These are phyloP conservation scores for Malania oleifera DNA, from an alignment of 164 flowering plant genomes.

Conservation along the genomic window DNA sequence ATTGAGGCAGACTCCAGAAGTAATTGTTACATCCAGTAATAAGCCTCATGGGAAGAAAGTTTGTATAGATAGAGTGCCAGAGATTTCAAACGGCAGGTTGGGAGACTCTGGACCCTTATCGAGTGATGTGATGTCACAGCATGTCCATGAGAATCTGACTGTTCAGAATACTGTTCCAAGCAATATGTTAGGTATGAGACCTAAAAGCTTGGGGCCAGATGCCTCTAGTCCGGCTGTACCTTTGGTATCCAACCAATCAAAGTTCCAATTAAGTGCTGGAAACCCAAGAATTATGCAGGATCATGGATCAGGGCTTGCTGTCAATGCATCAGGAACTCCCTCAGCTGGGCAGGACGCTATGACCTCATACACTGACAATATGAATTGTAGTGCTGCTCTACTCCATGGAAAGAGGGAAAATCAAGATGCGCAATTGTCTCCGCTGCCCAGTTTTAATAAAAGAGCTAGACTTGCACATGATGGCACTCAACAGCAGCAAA, in stretches of 20 bases:
- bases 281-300: constrained; percentile 49
- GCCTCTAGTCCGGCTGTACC: constrained; percentile 39
- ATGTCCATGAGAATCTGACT: constrained; percentile 34
- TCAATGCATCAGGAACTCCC: constrained; percentile 37
- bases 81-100: constrained; percentile 38
- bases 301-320: constrained; percentile 37
- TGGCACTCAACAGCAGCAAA: constrained; percentile 48
- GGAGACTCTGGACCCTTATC: constrained; percentile 45
- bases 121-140: constrained; percentile 33
- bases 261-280: constrained; percentile 39
- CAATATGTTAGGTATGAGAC: constrained; percentile 29
- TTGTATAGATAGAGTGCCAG: constrained; percentile 61
- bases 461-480: constrained; percentile 50
- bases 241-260: constrained; percentile 35
- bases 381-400: constrained; percentile 32
- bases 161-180: constrained; percentile 35
- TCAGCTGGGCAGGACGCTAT: constrained; percentile 56
- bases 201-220: constrained; percentile 42
- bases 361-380: constrained; percentile 51
- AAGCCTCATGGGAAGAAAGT: constrained; percentile 68
- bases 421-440: constrained; percentile 55
- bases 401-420: constrained; percentile 61
- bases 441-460: constrained; percentile 45
- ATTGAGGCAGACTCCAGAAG: constrained; percentile 60
- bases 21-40: constrained; percentile 51